Conservation (phyloP, 2,329 filamentous ascomycete species). For the Didymosphaeria variabile region DNA sequence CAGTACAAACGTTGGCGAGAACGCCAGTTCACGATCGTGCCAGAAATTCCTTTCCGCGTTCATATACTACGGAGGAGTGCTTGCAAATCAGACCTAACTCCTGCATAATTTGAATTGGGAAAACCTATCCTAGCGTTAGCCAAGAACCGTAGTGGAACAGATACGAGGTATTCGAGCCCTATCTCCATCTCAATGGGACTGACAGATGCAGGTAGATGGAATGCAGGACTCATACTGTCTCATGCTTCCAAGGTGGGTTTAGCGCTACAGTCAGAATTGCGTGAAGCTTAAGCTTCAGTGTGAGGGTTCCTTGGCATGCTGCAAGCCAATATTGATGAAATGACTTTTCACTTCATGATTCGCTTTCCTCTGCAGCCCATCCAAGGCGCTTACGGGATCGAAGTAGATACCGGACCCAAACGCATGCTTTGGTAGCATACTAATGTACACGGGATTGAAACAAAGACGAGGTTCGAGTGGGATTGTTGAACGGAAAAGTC, state of each 20-base stretch:
- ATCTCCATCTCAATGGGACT: not conserved
- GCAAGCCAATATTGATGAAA: conserved; percentile 3
- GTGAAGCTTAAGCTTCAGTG: not conserved
- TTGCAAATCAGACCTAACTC: not conserved
- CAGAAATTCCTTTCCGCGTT: not conserved
- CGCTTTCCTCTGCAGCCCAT: not conserved
- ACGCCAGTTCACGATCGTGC: not conserved
- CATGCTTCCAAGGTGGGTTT: not conserved
- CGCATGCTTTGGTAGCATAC: not conserved
- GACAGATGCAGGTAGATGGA: not conserved
- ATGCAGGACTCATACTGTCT: not conserved
- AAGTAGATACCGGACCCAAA: not conserved
- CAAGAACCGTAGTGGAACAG: not conserved
- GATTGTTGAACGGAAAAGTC: not conserved
- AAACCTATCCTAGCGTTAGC: not conserved
- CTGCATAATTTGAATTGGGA: not conserved
- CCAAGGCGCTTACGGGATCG: not conserved
- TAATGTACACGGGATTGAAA: not conserved
- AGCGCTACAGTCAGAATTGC: no score
- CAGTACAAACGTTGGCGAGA: not conserved
- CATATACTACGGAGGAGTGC: not conserved
- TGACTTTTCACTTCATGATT: not conserved
- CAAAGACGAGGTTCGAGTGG: not conserved
- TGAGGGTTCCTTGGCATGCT: conserved; percentile 7
- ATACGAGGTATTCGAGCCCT: not conserved